These are phyloP conservation scores for Spathaspora sp. DNA, from an alignment of 805 yeast species.

Conservation along the genomic window DNA sequence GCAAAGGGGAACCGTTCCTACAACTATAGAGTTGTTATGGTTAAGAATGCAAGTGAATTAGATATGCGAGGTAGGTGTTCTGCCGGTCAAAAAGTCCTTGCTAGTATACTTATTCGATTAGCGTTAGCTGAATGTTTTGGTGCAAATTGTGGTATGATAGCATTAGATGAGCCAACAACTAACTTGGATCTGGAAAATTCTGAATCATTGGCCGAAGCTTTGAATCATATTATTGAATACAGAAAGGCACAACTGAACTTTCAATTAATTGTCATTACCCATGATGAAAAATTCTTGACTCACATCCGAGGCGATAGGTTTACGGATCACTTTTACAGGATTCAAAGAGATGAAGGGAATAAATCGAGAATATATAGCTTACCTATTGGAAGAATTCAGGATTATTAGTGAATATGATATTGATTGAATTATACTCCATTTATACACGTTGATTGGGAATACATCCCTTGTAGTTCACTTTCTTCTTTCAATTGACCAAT, in stretches of 20 bases:
- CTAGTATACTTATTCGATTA: slow-evolving; percentile 84
- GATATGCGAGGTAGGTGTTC: slow-evolving; percentile 99
- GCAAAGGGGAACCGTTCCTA: slow-evolving; percentile 62
- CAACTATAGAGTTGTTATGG: slow-evolving; percentile 93
- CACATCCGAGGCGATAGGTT: slow-evolving; percentile 82
- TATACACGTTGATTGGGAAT: not conserved
- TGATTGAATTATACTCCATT: not conserved
- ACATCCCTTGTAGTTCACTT: not conserved
- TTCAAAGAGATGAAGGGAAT: slow-evolving; percentile 77
- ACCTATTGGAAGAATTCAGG: slow-evolving; percentile 38
- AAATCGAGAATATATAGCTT: slow-evolving; percentile 65
- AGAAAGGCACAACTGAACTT: slow-evolving; percentile 81
- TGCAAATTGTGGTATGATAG: slow-evolving; percentile 89
- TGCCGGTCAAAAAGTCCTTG: slow-evolving; percentile 95
- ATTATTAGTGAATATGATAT: slow-evolving; percentile 11
- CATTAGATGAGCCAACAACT: slow-evolving; percentile 97
- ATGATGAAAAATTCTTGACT: slow-evolving; percentile 85
- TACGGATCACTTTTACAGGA: slow-evolving; percentile 82
- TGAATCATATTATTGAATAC: slow-evolving; percentile 68
- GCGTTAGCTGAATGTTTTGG: slow-evolving; percentile 97
- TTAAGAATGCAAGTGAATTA: slow-evolving; percentile 82
- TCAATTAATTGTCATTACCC: slow-evolving; percentile 93
- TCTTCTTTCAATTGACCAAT: slow-evolving; percentile 20
- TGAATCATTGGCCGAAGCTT: slow-evolving; percentile 78
- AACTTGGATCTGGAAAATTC: slow-evolving; percentile 88